Percentiles rank a stretch among this genome's conserved stretches.
Evolutionary conservation across 345 rosid genomes (phyloP).

Genomic region (Barbarea vulgaris): DNA sequence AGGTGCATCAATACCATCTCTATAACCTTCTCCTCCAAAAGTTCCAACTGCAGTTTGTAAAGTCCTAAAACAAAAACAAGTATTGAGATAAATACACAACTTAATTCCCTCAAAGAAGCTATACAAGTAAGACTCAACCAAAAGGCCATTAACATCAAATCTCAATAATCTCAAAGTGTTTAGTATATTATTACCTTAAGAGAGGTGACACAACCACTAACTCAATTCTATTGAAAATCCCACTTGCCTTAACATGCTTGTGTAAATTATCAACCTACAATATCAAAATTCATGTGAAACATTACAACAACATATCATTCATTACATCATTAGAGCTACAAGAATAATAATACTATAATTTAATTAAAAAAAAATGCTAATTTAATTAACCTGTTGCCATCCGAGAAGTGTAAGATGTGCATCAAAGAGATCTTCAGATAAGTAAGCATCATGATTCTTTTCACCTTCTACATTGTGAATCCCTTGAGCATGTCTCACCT

Average conservation of each 20-base stretch:
- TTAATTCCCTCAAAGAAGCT: background rate
- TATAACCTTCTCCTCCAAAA: conserved; percentile 56
- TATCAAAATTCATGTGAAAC: background rate
- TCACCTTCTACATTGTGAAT: conserved; percentile 84
- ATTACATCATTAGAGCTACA: background rate
- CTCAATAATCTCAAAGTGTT: background rate
- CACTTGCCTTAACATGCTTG: conserved; percentile 62
- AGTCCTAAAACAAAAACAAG: conserved; percentile 48
- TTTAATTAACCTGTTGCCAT: conserved; percentile 69
- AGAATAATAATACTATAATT: background rate
- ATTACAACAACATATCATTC: background rate
- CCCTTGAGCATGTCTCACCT: conserved; percentile 97
- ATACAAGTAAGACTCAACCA: background rate
- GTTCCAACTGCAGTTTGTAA: conserved; percentile 79
- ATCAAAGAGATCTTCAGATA: conserved; percentile 70
- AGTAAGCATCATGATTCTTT: conserved; percentile 47
- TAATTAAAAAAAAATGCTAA: background rate
- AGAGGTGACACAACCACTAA: conserved; percentile 71
- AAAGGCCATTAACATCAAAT: background rate
- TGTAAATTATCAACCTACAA: conserved; percentile 66
- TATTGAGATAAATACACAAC: conserved; percentile 4
- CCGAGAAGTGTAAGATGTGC: conserved; percentile 87
- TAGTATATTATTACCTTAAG: conserved; percentile 48
- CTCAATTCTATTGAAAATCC: conserved; percentile 54
- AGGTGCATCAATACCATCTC: conserved; percentile 49